Evolutionary conservation across 2,329 filamentous ascomycete genomes (phyloP).

Genomic region (Nigrospora osmanthi): DNA sequence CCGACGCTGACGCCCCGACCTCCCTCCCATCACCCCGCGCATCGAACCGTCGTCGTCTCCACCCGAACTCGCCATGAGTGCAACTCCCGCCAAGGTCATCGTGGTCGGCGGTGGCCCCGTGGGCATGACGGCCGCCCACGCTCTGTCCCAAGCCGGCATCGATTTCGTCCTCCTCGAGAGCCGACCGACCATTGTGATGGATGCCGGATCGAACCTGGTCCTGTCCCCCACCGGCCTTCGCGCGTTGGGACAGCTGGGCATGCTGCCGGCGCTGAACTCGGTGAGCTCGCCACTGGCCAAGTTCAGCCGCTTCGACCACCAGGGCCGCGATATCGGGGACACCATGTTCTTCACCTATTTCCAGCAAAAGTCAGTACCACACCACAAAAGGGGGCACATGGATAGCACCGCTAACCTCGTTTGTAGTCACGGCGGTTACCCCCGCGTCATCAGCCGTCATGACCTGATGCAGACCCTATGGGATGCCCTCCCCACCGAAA

Average conservation of each 20-base stretch:
- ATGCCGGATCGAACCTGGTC: conserved; percentile 21
- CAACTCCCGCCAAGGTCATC: conserved; percentile 6
- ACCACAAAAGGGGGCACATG: not conserved
- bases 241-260: conserved; percentile 24
- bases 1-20: no score
- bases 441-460: conserved; percentile 24
- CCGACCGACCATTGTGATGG: conserved; percentile 6
- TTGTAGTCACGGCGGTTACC: conserved; percentile 15
- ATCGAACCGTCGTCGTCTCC: not conserved
- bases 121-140: conserved; percentile 16
- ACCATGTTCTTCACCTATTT: conserved; percentile 11
- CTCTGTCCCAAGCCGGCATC: conserved; percentile 16
- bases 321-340: conserved; percentile 17
- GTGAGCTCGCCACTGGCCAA: conserved; percentile 12
- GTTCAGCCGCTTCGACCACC: conserved; percentile 14
- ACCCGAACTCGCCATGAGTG: not conserved
- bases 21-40: no score
- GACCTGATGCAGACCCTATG: conserved; percentile 24
- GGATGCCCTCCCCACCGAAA: conserved; percentile 14
- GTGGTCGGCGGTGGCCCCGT: conserved; percentile 17
- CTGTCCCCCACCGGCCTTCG: conserved; percentile 16
- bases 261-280: conserved; percentile 11
- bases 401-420: not conserved
- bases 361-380: conserved; percentile 14
- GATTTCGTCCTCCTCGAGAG: conserved; percentile 27